These are phyloP conservation scores for Tuber aestivum DNA, from an alignment of 495 filamentous ascomycete genomes.

Conservation along the genomic window DNA sequence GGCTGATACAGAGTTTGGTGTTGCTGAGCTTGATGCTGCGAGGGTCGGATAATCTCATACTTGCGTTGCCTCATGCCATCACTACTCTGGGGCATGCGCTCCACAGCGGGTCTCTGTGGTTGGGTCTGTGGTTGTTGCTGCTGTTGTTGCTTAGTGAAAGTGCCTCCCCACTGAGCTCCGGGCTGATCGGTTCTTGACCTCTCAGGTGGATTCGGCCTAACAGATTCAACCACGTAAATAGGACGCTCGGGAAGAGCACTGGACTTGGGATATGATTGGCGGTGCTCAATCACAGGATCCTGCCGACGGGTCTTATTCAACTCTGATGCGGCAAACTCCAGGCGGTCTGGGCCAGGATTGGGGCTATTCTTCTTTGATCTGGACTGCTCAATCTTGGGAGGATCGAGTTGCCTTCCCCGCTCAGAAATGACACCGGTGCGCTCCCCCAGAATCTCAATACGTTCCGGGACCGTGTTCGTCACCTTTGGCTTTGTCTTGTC, in stretches of 20 bases:
- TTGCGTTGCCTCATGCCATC: constrained; percentile 4
- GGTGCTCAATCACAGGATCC: constrained; percentile 16
- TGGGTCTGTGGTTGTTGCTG: background rate
- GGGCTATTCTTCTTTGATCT: constrained; percentile 31
- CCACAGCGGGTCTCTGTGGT: background rate
- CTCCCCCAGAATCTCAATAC: constrained; percentile 31
- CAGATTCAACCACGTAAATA: constrained; percentile 38
- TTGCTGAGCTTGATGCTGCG: constrained; percentile 27
- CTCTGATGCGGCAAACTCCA: constrained; percentile 17
- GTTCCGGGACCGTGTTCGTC: constrained; percentile 30
- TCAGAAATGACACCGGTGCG: constrained; percentile 9
- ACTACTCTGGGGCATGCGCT: background rate
- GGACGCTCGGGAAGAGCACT: constrained; percentile 34
- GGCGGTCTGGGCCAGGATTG: constrained; percentile 26
- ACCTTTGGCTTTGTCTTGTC: constrained; percentile 31
- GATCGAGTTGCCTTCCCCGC: constrained; percentile 30
- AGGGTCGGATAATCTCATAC: constrained; percentile 25
- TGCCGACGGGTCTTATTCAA: constrained; percentile 19
- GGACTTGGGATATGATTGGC: constrained; percentile 10
- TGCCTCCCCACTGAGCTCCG: constrained; percentile 29
- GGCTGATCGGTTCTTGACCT: constrained; percentile 28
- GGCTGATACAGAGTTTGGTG: constrained; percentile 29
- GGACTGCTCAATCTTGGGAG: constrained; percentile 26
- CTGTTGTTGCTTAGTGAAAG: constrained; percentile 20
- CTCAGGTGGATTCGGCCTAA: constrained; percentile 31